phyloP scores from a whole-genome alignment of 306 rosid species.

The Pueraria montana region DNA sequence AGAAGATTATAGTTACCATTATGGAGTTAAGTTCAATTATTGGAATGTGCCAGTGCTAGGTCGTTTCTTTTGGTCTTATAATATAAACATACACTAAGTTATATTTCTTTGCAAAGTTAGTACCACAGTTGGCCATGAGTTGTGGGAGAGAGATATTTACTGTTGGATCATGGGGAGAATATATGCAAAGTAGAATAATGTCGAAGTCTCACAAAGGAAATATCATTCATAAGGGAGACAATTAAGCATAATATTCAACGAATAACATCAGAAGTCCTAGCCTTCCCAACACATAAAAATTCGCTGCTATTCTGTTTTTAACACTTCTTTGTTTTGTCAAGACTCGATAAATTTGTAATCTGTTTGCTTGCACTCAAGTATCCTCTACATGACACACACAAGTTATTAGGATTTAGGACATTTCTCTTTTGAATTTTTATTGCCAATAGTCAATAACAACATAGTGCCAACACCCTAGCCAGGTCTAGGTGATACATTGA shows the following conservation, averaged over 20 bases:
- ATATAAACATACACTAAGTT: neutral
- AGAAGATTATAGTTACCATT: slow-evolving; percentile 29
- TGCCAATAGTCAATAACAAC: slow-evolving; percentile 17
- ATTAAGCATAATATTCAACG: slow-evolving; percentile 31
- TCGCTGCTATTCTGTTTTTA: slow-evolving; percentile 3
- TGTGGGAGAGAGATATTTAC: slow-evolving; percentile 38
- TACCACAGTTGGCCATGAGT: neutral
- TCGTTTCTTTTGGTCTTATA: neutral
- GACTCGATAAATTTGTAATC: neutral
- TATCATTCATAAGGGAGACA: slow-evolving; percentile 33
- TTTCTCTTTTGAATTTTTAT: neutral
- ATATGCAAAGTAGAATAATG: slow-evolving; percentile 60
- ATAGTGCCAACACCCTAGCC: slow-evolving; percentile 26
- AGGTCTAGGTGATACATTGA: slow-evolving; percentile 26
- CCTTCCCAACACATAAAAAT: slow-evolving; percentile 9
- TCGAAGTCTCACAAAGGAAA: slow-evolving; percentile 38
- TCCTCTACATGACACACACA: slow-evolving; percentile 11
- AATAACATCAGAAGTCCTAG: neutral
- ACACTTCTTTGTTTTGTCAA: neutral
- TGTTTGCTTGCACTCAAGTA: neutral
- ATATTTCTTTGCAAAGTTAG: neutral
- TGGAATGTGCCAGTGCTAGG: neutral
- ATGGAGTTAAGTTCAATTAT: slow-evolving; percentile 30
- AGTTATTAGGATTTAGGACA: neutral
- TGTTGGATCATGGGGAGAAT: slow-evolving; percentile 49